Evolutionary conservation across 2,329 filamentous ascomycete species (phyloP).

Genomic region (Drechslerella coelobrocha): DNA sequence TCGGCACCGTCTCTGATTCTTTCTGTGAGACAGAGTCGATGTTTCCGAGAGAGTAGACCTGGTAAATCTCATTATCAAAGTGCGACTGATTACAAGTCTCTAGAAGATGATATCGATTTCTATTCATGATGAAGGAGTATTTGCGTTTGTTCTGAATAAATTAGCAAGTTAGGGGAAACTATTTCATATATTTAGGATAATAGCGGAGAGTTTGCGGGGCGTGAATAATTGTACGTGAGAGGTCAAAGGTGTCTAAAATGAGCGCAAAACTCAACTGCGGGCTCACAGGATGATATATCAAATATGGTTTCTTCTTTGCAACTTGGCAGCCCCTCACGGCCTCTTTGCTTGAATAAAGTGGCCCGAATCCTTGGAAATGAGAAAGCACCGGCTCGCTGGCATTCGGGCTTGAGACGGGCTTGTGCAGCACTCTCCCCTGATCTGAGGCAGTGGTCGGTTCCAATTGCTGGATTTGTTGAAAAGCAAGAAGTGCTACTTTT

Average conservation of each 20-base stretch:
- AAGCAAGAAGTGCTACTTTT: background rate
- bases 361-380: background rate
- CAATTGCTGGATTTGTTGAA: background rate
- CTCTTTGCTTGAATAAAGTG: background rate
- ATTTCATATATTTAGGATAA: background rate
- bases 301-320: background rate
- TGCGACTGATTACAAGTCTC: background rate
- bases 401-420: background rate
- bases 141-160: background rate
- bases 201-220: background rate
- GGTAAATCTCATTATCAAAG: background rate
- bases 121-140: background rate
- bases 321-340: background rate
- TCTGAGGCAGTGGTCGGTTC: background rate
- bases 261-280: background rate
- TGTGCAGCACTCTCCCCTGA: background rate
- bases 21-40: background rate
- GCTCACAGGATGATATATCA: conserved; percentile 4
- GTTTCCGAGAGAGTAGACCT: background rate
- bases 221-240: background rate
- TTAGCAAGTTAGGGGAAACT: background rate
- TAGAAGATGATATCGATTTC: background rate
- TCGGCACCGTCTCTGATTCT: background rate
- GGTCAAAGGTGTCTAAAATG: background rate
- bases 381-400: conserved; percentile 3